Conservation (phyloP, 1,284 basidiomycete species). For the Leccinum pachyderme region DNA sequence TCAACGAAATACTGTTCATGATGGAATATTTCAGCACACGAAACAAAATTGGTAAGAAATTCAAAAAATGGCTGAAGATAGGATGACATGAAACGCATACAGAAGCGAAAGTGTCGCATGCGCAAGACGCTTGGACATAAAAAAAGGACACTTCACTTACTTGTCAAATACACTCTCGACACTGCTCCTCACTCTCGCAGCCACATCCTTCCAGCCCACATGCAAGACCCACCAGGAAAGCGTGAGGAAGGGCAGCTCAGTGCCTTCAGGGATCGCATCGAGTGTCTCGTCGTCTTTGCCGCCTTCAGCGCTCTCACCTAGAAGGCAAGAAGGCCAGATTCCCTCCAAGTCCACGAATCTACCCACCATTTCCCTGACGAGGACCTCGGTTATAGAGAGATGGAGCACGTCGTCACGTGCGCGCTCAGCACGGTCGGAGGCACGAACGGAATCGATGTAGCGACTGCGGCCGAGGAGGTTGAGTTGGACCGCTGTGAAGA, state of each 20-base stretch:
- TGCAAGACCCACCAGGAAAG: conserved; percentile 91
- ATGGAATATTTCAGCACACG: conserved; percentile 9
- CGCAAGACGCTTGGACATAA: background rate
- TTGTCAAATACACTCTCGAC: conserved; percentile 80
- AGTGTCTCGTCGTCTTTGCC: conserved; percentile 20
- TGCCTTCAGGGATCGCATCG: conserved; percentile 49
- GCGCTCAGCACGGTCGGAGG: conserved; percentile 61
- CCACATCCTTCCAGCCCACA: conserved; percentile 84
- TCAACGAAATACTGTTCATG: conserved; percentile 66
- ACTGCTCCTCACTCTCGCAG: conserved; percentile 65
- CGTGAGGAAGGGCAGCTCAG: conserved; percentile 78
- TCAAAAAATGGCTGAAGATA: background rate
- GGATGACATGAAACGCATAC: background rate
- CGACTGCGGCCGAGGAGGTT: conserved; percentile 80
- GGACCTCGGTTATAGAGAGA: conserved; percentile 26
- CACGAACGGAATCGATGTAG: conserved; percentile 72
- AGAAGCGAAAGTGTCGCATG: background rate
- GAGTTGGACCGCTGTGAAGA: conserved; percentile 83
- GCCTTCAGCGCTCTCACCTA: conserved; percentile 12
- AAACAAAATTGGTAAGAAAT: background rate
- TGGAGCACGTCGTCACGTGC: conserved; percentile 40
- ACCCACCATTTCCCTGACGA: conserved; percentile 26
- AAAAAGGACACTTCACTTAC: conserved; percentile 42
- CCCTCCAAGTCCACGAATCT: conserved; percentile 25
- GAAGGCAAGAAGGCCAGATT: conserved; percentile 26